Evolutionary conservation across 352 stramenopile genomes (phyloP), one percentile per base, ranked within the genome.

Genomic region (Phytophthora tentaculata): DNA sequence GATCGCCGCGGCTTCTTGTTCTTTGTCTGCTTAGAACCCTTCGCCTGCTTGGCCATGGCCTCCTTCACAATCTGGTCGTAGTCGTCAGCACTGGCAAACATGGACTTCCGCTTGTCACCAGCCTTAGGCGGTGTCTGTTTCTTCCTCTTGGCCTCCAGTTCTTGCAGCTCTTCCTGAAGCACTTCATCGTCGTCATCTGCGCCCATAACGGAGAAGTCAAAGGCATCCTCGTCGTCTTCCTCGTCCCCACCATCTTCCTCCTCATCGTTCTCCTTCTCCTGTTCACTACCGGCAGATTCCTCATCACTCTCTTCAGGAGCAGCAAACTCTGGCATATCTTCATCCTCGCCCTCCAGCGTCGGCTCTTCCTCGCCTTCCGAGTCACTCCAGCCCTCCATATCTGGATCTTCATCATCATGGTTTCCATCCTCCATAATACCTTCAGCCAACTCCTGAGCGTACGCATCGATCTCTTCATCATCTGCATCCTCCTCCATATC

Each of bases 361-460:
- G 67, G 73, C 5, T 86, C 75, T 16, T 77, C 80, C 14, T 82
- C 77, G 10, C 66, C 76, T 5, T 86, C 80, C 2, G 77, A 80
- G 6, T 80, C 86, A 37, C 76, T 89, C 79, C 86, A 94, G 51
- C 78, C 81, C 41, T 76, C 80, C 61, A 90, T 84, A n/a, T 94
- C 80, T 0, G 81, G 80, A 57, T 96, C 85, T 65, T 92, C 85
- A 32, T 94, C 82, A 41, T 93, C 84, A 59, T 88, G 67, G 53
- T 92, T 76, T 44, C 75, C 88, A 44, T 96, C 79, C 52, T 93
- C 47, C 89, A 98, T 97, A 66, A 98, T 85, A 0, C 86, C 86
- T 56, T 97, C 81, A 5, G 94, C 94, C 62, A 98, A 70, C 60
- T 96, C 73, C 58, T 96, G 81, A 13, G 92, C 93, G 62, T 94